Evolutionary conservation across 2,329 filamentous ascomycete species (phyloP), one percentile per base, ranked within the genome.

Genomic region (Aspergillus ochraceoroseus): DNA sequence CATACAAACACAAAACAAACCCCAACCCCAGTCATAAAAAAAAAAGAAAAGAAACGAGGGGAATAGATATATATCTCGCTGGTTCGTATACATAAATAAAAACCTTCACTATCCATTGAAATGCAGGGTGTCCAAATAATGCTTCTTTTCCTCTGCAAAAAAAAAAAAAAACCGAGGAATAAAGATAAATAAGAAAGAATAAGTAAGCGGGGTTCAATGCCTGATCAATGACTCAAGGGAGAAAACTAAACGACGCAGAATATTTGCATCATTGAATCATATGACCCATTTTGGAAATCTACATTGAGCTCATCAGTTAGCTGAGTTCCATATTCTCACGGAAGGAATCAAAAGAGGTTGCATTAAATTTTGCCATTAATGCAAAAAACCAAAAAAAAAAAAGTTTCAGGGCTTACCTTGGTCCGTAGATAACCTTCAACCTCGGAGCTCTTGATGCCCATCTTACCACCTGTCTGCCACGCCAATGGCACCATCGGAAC

Each of bases 401-500:
- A 22, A 22, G 12, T 26, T 14, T 19, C 15, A 33, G 13, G 8
- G 66, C 78, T 61, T 59, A 90, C 87, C 82, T 98, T 98, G 2
- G 92, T 95, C 63, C 84, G 86, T 48, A 98, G 70, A 70, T 98
- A 98, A 5, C 86, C 88, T 55, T 95, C 87, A 32, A 96, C 85
- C 67, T 98, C 92, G 38, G 82, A 77, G 57, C 90, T 90, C 46
- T 80, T 78, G 47, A 96, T 87, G 0, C 92, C 92, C 27, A 82
- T 82, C 53, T 81, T 79, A 3, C 79, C 78, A 1, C 85, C 87
- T 6, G 75, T 77, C 59, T 85, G 85, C 92, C 92, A 98, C 7
- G 87, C 89, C 46, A 96, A 63, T 2, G 92, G 92, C 43, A 98
- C 82, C 92, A 98, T 98, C 1, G 89, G 83, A 8, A 98, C 89